A percentile compares a stretch with the other conserved stretches of the same genome.
Conservation (phyloP, 495 filamentous ascomycete species). For the Neurospora sp. region DNA sequence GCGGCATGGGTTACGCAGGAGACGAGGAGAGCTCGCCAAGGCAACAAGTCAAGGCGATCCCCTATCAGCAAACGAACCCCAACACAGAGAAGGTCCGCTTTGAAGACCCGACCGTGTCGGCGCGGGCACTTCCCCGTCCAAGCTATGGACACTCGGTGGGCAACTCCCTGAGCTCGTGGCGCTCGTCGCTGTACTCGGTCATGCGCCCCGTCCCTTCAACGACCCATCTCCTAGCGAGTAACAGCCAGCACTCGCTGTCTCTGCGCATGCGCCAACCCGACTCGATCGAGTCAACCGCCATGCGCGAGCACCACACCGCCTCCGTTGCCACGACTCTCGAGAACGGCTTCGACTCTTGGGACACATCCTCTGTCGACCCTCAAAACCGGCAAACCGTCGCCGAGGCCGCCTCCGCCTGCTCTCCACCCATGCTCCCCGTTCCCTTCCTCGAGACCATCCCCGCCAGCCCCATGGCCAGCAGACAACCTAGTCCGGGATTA, state of each 20-base stretch:
- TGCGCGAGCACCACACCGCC: constrained; percentile 18
- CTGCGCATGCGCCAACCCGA: constrained; percentile 18
- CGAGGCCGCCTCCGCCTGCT: constrained; percentile 29
- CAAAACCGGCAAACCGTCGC: constrained; percentile 46
- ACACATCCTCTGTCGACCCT: constrained; percentile 51
- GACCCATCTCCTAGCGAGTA: constrained; percentile 30
- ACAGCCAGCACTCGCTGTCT: constrained; percentile 14
- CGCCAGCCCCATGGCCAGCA: constrained; percentile 40
- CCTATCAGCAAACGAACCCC: constrained; percentile 33
- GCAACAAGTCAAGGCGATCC: constrained; percentile 33
- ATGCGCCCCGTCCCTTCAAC: constrained; percentile 42
- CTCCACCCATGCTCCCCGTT: constrained; percentile 5
- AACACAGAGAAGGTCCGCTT: constrained; percentile 14
- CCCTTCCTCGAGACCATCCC: constrained; percentile 52
- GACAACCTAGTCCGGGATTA: constrained; percentile 37
- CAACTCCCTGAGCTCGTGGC: constrained; percentile 43
- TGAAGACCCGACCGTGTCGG: constrained; percentile 5
- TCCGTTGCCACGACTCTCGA: constrained; percentile 12
- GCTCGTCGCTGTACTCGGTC: constrained; percentile 41
- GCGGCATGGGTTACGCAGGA: constrained; percentile 18
- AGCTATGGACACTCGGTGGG: constrained; percentile 30
- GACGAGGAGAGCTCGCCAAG: constrained; percentile 17
- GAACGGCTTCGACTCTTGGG: constrained; percentile 61
- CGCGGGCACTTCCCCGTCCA: constrained; percentile 26
- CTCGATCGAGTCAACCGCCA: constrained; percentile 27